These are phyloP conservation scores for Agaricus bisporus DNA, from an alignment of 768 basidiomycete species.

Conservation along the genomic window DNA sequence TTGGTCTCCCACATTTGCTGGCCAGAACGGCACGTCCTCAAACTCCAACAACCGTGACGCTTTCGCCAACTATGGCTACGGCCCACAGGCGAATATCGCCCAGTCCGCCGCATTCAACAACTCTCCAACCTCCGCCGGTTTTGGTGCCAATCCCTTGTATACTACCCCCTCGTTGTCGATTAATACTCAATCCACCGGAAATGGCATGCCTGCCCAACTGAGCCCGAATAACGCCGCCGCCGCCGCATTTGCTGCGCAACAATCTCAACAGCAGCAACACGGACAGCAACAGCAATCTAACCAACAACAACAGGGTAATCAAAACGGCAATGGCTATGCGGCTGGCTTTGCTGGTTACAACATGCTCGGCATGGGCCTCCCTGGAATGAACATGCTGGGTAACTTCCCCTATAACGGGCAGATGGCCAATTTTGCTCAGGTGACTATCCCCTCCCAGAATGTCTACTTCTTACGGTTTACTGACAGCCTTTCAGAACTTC, in stretches of 20 bases:
- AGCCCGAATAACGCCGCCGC: conserved; percentile 61
- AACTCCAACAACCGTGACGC: conserved; percentile 43
- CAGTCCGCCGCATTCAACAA: conserved; percentile 45
- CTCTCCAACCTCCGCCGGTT: conserved; percentile 39
- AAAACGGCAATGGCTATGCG: conserved; percentile 45
- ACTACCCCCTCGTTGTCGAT: conserved; percentile 66
- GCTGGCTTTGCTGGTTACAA: conserved; percentile 60
- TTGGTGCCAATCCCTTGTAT: conserved; percentile 58
- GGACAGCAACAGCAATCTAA: conserved; percentile 32
- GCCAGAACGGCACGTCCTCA: conserved; percentile 21
- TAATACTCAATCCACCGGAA: conserved; percentile 53
- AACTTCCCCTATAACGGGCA: conserved; percentile 69
- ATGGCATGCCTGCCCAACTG: conserved; percentile 49
- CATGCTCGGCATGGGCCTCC: conserved; percentile 79
- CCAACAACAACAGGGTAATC: conserved; percentile 32
- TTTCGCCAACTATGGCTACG: conserved; percentile 86
- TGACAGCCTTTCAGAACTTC: conserved; percentile 14
- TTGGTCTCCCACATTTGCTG: conserved; percentile 67
- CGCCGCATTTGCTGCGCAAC: conserved; percentile 41
- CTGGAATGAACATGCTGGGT: conserved; percentile 64
- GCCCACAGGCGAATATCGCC: conserved; percentile 60
- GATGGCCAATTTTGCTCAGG: conserved; percentile 68
- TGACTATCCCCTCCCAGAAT: conserved; percentile 16
- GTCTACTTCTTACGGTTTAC: conserved; percentile 8
- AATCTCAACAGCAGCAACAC: conserved; percentile 37